Percentiles rank a stretch among this genome's conserved stretches.
Evolutionary conservation across 495 filamentous ascomycete genomes (phyloP).

Genomic region (Corynascus novoguineensis): DNA sequence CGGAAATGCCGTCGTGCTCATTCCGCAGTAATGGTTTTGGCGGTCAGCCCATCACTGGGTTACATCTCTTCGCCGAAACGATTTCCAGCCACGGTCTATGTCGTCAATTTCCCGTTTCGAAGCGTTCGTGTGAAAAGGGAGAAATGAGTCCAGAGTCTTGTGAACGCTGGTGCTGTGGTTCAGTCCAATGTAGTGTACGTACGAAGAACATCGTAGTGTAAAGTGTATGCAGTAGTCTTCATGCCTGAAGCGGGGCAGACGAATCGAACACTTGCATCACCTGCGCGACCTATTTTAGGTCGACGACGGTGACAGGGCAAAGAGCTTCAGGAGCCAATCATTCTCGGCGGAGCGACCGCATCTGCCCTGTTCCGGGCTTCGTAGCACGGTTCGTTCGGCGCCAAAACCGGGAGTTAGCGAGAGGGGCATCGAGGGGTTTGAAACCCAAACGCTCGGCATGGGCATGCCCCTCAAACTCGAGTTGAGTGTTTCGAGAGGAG

Average conservation of each 20-base stretch:
- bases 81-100: background rate
- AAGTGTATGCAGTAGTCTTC: too few relatives aligned
- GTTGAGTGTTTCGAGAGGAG: conserved; percentile 3
- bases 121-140: too few relatives aligned
- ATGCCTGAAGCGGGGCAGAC: conserved; percentile 20
- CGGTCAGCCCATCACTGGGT: conserved; percentile 4
- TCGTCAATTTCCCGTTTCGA: background rate
- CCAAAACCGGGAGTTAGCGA: background rate
- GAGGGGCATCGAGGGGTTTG: conserved; percentile 6
- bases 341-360: background rate
- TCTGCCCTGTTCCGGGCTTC: background rate
- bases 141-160: too few relatives aligned
- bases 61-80: conserved; percentile 10
- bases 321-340: background rate
- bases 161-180: too few relatives aligned
- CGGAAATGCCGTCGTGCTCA: background rate
- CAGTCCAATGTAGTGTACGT: too few relatives aligned
- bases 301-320: background rate
- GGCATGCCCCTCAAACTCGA: background rate
- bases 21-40: background rate
- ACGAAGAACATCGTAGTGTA: too few relatives aligned
- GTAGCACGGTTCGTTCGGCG: background rate
- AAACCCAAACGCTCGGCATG: conserved; percentile 12
- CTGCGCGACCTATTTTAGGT: conserved; percentile 21
- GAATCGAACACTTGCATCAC: too few relatives aligned